A percentile compares a stretch with the other conserved stretches of the same genome.
These are phyloP conservation scores for Citrullus amarus DNA, from an alignment of 306 rosid species.

Conservation along the genomic window DNA sequence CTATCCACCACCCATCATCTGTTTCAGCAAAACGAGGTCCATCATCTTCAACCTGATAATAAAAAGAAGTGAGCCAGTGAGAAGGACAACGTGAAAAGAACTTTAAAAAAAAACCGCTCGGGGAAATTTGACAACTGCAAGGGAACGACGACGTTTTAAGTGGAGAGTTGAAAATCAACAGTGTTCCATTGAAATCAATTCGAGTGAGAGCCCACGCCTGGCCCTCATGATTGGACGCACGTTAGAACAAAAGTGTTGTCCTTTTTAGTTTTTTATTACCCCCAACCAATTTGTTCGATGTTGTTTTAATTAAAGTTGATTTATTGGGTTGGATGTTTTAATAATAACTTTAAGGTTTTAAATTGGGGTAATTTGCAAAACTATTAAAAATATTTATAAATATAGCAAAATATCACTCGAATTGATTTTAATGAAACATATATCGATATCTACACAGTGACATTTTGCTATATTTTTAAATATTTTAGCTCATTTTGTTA, in stretches of 20 bases:
- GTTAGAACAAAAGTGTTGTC: neutral
- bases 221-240: neutral
- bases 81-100: neutral
- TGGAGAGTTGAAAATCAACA: neutral
- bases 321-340: no score
- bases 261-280: neutral
- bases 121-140: neutral
- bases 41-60: conserved; percentile 7
- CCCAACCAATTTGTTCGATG: neutral
- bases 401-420: no score
- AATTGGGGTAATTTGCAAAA: no score
- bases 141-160: conserved; percentile 1
- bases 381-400: no score
- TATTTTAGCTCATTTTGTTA: no score
- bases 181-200: neutral
- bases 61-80: neutral
- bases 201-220: neutral
- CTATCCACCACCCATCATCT: neutral
- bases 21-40: neutral
- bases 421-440: no score
- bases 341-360: no score
- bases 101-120: neutral
- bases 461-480: no score
- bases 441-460: no score
- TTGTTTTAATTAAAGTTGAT: neutral